Conservation (phyloP, 805 yeast genomes). For the Candida vaughaniae region DNA sequence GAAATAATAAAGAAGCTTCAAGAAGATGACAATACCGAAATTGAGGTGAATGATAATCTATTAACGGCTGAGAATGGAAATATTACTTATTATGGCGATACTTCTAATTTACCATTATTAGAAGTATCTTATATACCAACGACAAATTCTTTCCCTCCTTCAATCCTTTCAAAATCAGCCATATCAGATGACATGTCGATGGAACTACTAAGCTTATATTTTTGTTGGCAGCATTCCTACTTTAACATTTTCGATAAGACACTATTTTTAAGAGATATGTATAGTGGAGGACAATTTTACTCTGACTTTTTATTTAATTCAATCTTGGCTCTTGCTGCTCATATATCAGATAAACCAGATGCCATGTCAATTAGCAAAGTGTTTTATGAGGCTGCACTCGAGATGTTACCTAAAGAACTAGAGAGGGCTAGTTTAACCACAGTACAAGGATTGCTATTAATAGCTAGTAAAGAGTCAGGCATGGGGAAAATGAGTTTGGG, state of each 20-base stretch:
- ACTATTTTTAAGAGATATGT: conserved; percentile 12
- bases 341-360: conserved; percentile 5
- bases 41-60: conserved; percentile 1
- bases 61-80: conserved; percentile 11
- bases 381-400: conserved; percentile 7
- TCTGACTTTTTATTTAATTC: conserved; percentile 12
- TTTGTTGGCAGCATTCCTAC: conserved; percentile 14
- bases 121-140: neutral
- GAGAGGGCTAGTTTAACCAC: conserved; percentile 10
- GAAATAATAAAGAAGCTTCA: conserved; percentile 1
- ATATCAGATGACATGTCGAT: conserved; percentile 1
- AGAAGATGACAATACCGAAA: conserved; percentile 2
- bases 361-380: conserved; percentile 2
- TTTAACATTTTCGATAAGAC: conserved; percentile 10
- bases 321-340: conserved; percentile 11
- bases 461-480: conserved; percentile 14
- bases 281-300: conserved; percentile 9
- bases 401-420: conserved; percentile 10
- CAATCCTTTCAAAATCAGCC: neutral
- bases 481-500: conserved; percentile 10
- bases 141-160: neutral
- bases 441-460: conserved; percentile 10
- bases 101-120: conserved; percentile 11
- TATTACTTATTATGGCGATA: conserved; percentile 12
- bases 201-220: conserved; percentile 10